Conservation (phyloP, 2,329 filamentous ascomycete genomes). For the Fonsecaea pedrosoi region DNA sequence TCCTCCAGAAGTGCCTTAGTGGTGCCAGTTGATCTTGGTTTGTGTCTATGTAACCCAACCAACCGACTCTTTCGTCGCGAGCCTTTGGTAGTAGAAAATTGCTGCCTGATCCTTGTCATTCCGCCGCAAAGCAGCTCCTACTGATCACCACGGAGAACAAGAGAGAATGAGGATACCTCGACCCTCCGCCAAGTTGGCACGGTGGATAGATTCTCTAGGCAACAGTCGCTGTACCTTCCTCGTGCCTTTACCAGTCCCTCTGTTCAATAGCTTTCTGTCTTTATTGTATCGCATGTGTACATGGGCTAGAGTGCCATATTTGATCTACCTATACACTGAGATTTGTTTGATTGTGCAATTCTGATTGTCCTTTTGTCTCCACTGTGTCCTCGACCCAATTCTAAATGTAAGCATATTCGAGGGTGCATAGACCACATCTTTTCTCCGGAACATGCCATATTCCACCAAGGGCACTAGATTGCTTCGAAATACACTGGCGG, state of each 20-base stretch:
- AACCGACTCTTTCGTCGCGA: not conserved
- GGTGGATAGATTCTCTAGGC: not conserved
- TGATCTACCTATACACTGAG: not conserved
- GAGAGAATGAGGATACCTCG: not conserved
- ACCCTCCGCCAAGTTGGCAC: not conserved
- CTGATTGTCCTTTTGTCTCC: too few species aligned
- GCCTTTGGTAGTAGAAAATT: not conserved
- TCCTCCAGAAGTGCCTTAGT: not conserved
- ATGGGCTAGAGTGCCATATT: not conserved
- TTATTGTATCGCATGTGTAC: not conserved
- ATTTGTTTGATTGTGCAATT: not conserved
- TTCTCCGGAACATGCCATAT: not conserved
- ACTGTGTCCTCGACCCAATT: too few species aligned
- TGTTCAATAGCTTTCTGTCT: not conserved
- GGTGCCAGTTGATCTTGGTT: not conserved
- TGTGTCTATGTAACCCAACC: not conserved
- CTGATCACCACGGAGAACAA: not conserved
- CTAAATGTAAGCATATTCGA: not conserved
- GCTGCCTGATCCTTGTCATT: not conserved
- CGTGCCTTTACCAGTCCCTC: not conserved
- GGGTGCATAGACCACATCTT: not conserved
- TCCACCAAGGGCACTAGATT: not conserved
- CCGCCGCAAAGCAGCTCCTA: not conserved
- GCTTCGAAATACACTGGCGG: not conserved
- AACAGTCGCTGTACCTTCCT: slow-evolving; percentile 5